Conservation (phyloP, 1,284 basidiomycete species). For the Cystobasidium sp. region DNA sequence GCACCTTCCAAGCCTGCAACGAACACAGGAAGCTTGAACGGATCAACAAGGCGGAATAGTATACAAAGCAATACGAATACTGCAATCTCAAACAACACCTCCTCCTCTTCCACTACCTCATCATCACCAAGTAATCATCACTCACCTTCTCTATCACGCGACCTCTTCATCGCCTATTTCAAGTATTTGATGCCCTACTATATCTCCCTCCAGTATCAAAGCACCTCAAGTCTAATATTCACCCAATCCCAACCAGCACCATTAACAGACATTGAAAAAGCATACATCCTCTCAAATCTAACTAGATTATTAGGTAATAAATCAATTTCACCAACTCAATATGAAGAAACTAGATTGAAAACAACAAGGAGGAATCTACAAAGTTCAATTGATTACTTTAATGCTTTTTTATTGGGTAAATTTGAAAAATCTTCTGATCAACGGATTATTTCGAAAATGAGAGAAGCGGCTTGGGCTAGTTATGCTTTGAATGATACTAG, state of each 20-base stretch:
- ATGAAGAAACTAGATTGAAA: constrained; percentile 53
- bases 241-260: constrained; percentile 26
- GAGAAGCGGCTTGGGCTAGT: constrained; percentile 74
- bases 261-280: constrained; percentile 44
- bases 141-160: constrained; percentile 25
- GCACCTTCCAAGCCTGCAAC: neutral
- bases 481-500: constrained; percentile 71
- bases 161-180: constrained; percentile 49
- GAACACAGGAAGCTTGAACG: neutral
- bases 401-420: constrained; percentile 76
- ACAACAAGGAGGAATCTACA: constrained; percentile 70
- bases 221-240: constrained; percentile 54
- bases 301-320: constrained; percentile 70
- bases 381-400: constrained; percentile 81
- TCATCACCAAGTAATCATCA: neutral
- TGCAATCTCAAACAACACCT: neutral
- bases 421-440: constrained; percentile 81
- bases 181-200: constrained; percentile 51
- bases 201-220: constrained; percentile 51
- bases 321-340: constrained; percentile 66
- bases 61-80: neutral
- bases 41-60: neutral
- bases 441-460: constrained; percentile 73
- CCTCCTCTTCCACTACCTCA: neutral
- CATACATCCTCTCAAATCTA: constrained; percentile 66